Percentiles rank a stretch among this genome's conserved stretches.
Evolutionary conservation across 495 filamentous ascomycete species (phyloP).

Genomic region (Chaetomium tenue): DNA sequence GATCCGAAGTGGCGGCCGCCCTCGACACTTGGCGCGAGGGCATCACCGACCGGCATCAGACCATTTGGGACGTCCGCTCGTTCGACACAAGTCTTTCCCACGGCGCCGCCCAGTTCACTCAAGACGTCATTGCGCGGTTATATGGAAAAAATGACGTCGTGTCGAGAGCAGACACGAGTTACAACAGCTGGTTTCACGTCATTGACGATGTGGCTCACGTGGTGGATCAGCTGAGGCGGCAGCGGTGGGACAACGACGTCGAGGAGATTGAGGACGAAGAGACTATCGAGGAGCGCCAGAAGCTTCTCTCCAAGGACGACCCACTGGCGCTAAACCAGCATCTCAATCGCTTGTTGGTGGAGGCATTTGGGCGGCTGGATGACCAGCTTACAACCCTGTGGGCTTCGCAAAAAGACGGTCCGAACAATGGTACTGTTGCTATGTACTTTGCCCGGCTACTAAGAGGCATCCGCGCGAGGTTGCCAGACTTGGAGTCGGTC

Average conservation of each 20-base stretch:
- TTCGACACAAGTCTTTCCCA: slow-evolving; percentile 45
- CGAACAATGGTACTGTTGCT: slow-evolving; percentile 54
- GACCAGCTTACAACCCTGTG: slow-evolving; percentile 51
- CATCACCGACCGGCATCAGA: slow-evolving; percentile 46
- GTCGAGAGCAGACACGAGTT: slow-evolving; percentile 56
- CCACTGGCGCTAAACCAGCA: slow-evolving; percentile 60
- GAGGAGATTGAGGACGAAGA: slow-evolving; percentile 75
- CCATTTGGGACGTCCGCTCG: slow-evolving; percentile 62
- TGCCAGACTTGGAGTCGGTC: slow-evolving; percentile 52
- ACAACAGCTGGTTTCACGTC: slow-evolving; percentile 64
- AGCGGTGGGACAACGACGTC: slow-evolving; percentile 73
- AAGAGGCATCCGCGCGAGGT: slow-evolving; percentile 66
- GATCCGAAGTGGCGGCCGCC: slow-evolving; percentile 52
- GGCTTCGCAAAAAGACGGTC: slow-evolving; percentile 42
- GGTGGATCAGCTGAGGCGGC: slow-evolving; percentile 63
- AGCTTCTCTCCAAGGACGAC: slow-evolving; percentile 69
- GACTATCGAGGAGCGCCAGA: slow-evolving; percentile 62
- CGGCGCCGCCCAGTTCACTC: slow-evolving; percentile 45
- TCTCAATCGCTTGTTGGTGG: slow-evolving; percentile 55
- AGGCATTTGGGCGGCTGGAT: slow-evolving; percentile 61
- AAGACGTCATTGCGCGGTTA: slow-evolving; percentile 46
- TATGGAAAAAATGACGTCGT: slow-evolving; percentile 68
- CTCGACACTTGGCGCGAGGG: slow-evolving; percentile 54
- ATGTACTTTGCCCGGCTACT: slow-evolving; percentile 73
- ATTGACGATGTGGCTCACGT: slow-evolving; percentile 60